Percentiles rank a stretch among this genome's conserved stretches.
These are phyloP conservation scores for Closterium sp. DNA, from an alignment of 139 green algal species.

Conservation along the genomic window DNA sequence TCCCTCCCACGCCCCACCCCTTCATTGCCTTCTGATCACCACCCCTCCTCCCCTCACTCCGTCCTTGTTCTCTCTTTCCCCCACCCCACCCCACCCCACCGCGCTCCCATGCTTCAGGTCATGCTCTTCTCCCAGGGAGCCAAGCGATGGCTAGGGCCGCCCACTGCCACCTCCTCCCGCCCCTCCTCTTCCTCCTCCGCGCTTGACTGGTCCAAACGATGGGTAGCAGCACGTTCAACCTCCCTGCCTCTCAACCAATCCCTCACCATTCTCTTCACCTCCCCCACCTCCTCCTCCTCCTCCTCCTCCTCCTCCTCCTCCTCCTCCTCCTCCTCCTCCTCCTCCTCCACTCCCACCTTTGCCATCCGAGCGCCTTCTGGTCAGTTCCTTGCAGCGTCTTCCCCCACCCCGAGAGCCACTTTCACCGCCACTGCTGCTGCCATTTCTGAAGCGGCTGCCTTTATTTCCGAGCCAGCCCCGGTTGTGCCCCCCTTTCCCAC, in stretches of 20 bases:
- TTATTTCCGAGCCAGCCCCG: background rate
- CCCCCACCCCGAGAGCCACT: background rate
- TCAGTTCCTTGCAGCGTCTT: background rate
- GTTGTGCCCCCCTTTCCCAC: no score
- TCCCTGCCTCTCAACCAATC: background rate
- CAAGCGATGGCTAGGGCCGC: background rate
- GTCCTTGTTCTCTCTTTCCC: no score
- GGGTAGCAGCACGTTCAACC: background rate
- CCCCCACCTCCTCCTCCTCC: background rate
- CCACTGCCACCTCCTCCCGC: background rate
- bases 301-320: no score
- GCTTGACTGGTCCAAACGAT: no score
- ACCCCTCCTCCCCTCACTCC: no score
- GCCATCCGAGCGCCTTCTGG: background rate
- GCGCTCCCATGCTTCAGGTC: no score
- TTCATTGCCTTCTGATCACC: no score
- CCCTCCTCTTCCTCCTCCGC: background rate
- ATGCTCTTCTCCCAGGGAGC: conserved; percentile 1
- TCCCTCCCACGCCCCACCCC: no score
- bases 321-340: no score
- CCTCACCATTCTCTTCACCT: background rate
- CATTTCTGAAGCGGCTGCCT: background rate
- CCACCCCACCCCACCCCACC: background rate
- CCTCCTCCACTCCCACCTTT: conserved; percentile 1
- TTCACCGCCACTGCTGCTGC: background rate